Conservation (phyloP, 176 grass and related monocot species). For the Musa schizocarpa region DNA sequence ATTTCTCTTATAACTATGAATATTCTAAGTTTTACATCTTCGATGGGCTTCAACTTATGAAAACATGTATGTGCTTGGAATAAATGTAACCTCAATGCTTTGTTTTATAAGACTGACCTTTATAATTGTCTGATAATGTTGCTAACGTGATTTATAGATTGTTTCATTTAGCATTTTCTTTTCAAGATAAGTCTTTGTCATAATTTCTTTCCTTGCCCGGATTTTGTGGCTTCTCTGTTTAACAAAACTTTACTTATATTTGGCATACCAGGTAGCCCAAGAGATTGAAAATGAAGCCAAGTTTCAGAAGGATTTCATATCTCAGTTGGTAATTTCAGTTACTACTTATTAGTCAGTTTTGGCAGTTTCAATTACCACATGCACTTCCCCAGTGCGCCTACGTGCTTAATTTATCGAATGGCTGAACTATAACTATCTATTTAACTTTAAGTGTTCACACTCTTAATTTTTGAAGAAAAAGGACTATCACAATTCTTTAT, state of each 20-base stretch:
- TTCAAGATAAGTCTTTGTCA: background rate
- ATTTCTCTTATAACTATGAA: too few species aligned
- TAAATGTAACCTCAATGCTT: background rate
- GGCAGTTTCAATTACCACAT: background rate
- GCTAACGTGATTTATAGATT: background rate
- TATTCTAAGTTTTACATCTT: too few species aligned
- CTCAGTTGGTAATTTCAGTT: slow-evolving; percentile 47
- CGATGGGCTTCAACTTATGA: too few species aligned
- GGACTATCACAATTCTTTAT: background rate
- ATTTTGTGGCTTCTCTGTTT: background rate
- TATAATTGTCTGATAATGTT: background rate
- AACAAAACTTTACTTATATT: background rate
- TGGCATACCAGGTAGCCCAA: slow-evolving; percentile 57
- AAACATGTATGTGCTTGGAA: too few species aligned
- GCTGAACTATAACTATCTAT: background rate
- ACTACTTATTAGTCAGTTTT: background rate
- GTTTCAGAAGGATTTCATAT: slow-evolving; percentile 75
- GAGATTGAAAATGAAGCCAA: slow-evolving; percentile 72
- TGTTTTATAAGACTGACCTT: background rate
- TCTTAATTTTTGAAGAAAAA: background rate
- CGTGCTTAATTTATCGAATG: background rate
- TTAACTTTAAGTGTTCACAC: background rate
- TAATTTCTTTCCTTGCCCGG: background rate
- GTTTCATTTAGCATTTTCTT: background rate
- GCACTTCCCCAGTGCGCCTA: background rate